Evolutionary conservation across 768 basidiomycete species (phyloP), one percentile per base, ranked within the genome.

Genomic region (Coprinopsis marcescibilis): DNA sequence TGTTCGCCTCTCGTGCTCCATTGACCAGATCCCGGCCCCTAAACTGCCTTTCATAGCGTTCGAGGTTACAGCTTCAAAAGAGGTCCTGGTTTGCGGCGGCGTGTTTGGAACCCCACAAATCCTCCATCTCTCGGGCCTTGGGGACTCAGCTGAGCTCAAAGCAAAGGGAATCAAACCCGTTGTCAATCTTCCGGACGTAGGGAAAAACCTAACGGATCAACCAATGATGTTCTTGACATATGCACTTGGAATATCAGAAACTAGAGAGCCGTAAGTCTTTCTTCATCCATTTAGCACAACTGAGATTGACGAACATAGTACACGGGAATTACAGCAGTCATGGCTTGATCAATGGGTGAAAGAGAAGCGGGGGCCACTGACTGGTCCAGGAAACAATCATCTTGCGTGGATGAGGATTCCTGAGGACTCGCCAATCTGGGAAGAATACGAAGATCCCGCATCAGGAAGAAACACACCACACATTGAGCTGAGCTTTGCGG

Each of bases 21-120:
- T 17, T 11, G 35, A 36, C 35, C 19, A 11, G 7, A 11, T n/a
- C 29, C 29, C 8, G 8, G 29, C 8, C 29, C 35, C 7, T 37
- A 10, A 7, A 37, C 35, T 17, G 7, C 19, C 35, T 17, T 37
- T 37, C 17, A 19, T 32, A 32, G 19, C 19, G 2, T 45, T 40
- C 48, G 60, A 59, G 2, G 70, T 64, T 1, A 65, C 50, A 7
- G 78, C 76, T 0, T 54, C 55, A 48, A 73, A 71, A 49, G 78
- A 81, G 53, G 65, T 81, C 30, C 63, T 81, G 11, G 51, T 81
- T 14, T 55, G 51, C 2, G 59, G 55, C 4, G 59, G 61, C 0
- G 42, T 51, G 2, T 47, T 57, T 14, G 56, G 57, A 19, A 52
- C 59, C 14, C 47, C 56, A 0, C 59, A 60, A 17, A 49, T 62